phyloP scores from a whole-genome alignment of 2,329 filamentous ascomycete genomes.

The Penicillium oxalicum region DNA sequence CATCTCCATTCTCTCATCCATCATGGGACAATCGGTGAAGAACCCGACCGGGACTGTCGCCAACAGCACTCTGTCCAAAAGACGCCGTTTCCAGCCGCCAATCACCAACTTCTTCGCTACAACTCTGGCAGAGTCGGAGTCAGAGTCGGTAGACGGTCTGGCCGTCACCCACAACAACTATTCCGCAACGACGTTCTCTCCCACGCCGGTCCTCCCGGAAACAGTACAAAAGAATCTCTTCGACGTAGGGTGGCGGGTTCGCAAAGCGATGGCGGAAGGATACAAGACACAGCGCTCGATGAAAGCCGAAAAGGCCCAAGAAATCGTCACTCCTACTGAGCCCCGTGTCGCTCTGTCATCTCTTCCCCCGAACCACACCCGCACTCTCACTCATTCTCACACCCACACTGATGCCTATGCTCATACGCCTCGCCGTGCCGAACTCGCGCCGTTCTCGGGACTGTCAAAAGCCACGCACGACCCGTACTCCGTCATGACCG shows the following conservation, averaged over 20 bases:
- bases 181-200: conserved; percentile 34
- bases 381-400: too few relatives aligned
- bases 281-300: conserved; percentile 64
- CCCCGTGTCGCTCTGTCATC: conserved; percentile 1
- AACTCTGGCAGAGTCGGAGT: conserved; percentile 9
- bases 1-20: conserved; percentile 3
- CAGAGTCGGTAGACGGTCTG: conserved; percentile 8
- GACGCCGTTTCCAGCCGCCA: conserved; percentile 42
- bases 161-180: conserved; percentile 37
- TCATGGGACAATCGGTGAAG: conserved; percentile 14
- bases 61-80: conserved; percentile 32
- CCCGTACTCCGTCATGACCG: conserved; percentile 26
- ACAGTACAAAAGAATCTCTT: conserved; percentile 76
- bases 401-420: background rate
- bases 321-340: conserved; percentile 4
- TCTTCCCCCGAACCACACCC: too few relatives aligned
- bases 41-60: conserved; percentile 6
- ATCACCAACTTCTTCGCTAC: conserved; percentile 37
- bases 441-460: conserved; percentile 75
- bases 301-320: conserved; percentile 16
- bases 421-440: conserved; percentile 37
- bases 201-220: conserved; percentile 52
- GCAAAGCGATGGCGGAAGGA: conserved; percentile 87
- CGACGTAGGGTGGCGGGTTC: conserved; percentile 86
- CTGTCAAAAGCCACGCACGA: conserved; percentile 56